These are phyloP conservation scores for Lipomyces lipofer DNA, from an alignment of 805 yeast genomes.

Conservation along the genomic window DNA sequence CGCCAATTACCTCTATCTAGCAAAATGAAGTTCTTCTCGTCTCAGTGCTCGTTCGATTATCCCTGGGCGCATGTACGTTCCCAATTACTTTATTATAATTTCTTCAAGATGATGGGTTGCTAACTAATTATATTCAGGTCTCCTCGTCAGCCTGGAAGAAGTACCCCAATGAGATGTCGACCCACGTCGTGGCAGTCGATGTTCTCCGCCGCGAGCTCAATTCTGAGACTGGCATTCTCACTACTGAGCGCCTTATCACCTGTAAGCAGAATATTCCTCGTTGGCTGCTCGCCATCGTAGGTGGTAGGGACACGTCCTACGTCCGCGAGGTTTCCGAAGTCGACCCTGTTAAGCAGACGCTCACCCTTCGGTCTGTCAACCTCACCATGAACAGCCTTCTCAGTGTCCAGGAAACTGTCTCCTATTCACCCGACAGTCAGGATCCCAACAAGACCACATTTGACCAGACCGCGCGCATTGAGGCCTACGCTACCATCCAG, in stretches of 20 bases:
- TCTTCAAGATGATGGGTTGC: constrained; percentile 16
- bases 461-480: constrained; percentile 80
- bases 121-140: constrained; percentile 59
- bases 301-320: constrained; percentile 69
- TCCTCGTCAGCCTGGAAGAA: constrained; percentile 93
- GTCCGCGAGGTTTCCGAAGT: constrained; percentile 89
- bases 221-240: constrained; percentile 52
- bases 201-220: constrained; percentile 72
- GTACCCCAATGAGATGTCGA: constrained; percentile 90
- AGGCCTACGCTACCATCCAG: constrained; percentile 74
- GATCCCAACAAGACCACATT: constrained; percentile 55
- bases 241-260: constrained; percentile 85
- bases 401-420: constrained; percentile 84
- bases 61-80: constrained; percentile 84
- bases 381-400: constrained; percentile 75
- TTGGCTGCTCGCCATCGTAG: constrained; percentile 75
- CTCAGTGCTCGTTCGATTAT: constrained; percentile 69
- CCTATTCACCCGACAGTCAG: constrained; percentile 65
- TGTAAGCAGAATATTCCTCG: constrained; percentile 82
- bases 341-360: constrained; percentile 60
- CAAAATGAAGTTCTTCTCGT: constrained; percentile 82
- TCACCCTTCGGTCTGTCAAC: constrained; percentile 82
- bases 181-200: constrained; percentile 94
- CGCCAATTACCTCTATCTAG: too few species aligned
- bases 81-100: constrained; percentile 42